Evolutionary conservation across 2,329 filamentous ascomycete genomes (phyloP), one percentile per base, ranked within the genome.

Genomic region (Hymenoscyphus repandus): DNA sequence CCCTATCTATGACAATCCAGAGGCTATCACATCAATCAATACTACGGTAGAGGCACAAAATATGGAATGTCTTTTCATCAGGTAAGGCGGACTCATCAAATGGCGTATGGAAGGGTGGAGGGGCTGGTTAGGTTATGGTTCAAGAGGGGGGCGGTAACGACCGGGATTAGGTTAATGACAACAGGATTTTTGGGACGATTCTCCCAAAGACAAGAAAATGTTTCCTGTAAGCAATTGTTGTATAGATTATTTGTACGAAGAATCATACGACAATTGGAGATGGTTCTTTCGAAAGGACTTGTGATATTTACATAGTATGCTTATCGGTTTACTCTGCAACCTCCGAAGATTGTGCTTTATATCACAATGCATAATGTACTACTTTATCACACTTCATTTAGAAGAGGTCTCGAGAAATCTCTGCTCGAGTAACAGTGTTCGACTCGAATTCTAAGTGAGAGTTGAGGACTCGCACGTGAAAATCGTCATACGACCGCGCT

Each of bases 121-220:
- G 41, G 48, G 33, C 40, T 22, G 39, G 37, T 48, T 15, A 18
- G 18, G 17, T 37, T 33, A 22, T 34, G 30, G 27, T 27, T 43
- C 33, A 27, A 31, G 31, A 45, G 40, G 31, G 47, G 22, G 39
- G 47, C 34, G 53, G 27, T 49, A 50, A 38, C 54, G 53, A 40
- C 22, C 18, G 50, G 40, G 43, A 54, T 43, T 43, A 44, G 43
- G 15, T 51, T 57, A n/a, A 58, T 57, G 56, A 56, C 22, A 49
- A 45, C 44, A 45, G 52, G 51, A 56, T 49, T 38, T 39, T 49
- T 45, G 43, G 47, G 38, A 62, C 39, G 55, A 58, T 59, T 62
- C 49, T 60, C 53, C 49, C 57, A 55, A 38, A 51, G 52, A 33
- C 44, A 30, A 27, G 49, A 50, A 31, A 52, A 41, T 47, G 34